Evolutionary conservation across 1,284 basidiomycete genomes (phyloP).

Genomic region (Pseudozyma pruni): DNA sequence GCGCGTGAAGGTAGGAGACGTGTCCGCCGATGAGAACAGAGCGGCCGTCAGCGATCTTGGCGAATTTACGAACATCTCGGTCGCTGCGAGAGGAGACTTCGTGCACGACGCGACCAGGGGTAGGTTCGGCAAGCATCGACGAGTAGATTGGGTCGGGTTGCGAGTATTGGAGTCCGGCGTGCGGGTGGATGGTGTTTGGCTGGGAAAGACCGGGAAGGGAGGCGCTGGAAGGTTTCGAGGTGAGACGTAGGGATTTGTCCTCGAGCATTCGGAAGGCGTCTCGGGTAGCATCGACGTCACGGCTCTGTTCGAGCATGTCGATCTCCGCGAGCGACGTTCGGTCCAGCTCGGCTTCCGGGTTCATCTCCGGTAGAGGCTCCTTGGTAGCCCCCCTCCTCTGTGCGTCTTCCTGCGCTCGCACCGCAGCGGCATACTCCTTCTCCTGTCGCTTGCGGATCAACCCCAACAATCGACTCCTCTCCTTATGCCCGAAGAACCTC

Average conservation of each 20-base stretch:
- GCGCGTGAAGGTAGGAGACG: conserved; percentile 37
- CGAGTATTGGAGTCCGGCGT: conserved; percentile 61
- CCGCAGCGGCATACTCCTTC: conserved; percentile 28
- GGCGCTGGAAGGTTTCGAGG: conserved; percentile 3
- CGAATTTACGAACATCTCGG: conserved; percentile 12
- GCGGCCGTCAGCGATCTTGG: conserved; percentile 33
- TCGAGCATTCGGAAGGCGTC: conserved; percentile 43
- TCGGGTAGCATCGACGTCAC: conserved; percentile 38
- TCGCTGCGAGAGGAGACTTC: conserved; percentile 27
- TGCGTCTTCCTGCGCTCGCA: conserved; percentile 38
- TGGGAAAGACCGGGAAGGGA: conserved; percentile 35
- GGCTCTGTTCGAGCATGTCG: conserved; percentile 47
- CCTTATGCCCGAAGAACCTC: conserved; percentile 33
- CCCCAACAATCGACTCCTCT: conserved; percentile 33
- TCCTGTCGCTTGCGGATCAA: conserved; percentile 41
- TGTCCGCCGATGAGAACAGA: conserved; percentile 41
- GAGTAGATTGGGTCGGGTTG: conserved; percentile 62
- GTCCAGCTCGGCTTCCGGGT: conserved; percentile 49
- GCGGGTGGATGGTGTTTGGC: conserved; percentile 50
- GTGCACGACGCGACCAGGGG: conserved; percentile 56
- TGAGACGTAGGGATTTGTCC: conserved; percentile 12
- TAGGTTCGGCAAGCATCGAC: conserved; percentile 45
- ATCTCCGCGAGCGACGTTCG: conserved; percentile 38
- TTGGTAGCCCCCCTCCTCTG: conserved; percentile 36
- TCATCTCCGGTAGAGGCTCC: conserved; percentile 37